A percentile compares a stretch with the other conserved stretches of the same genome.
Conservation (phyloP, 805 yeast species). For the Candida taoyuanica region DNA sequence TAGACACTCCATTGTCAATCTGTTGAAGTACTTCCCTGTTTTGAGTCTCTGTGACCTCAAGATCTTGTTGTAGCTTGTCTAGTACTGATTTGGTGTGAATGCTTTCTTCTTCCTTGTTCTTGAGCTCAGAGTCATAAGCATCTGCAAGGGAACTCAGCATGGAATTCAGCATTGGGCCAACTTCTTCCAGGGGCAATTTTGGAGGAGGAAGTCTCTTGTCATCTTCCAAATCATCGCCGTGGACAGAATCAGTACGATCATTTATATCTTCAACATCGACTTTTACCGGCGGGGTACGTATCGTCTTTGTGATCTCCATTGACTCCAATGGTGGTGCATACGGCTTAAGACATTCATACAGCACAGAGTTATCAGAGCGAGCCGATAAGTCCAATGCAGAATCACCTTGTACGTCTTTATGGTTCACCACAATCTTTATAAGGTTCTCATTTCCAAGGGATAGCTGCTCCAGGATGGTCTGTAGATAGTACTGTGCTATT, state of each 20-base stretch:
- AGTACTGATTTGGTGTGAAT: constrained; percentile 43
- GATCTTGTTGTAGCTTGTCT: constrained; percentile 36
- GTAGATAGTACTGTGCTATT: constrained; percentile 52
- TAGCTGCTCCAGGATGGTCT: constrained; percentile 41
- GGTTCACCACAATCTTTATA: constrained; percentile 59
- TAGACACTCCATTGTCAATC: constrained; percentile 18
- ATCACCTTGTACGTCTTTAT: constrained; percentile 78
- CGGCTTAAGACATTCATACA: constrained; percentile 37
- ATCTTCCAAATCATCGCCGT: constrained; percentile 8
- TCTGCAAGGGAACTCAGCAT: constrained; percentile 43
- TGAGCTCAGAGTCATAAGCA: constrained; percentile 52
- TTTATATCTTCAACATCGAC: too few relatives aligned
- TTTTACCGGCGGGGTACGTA: constrained; percentile 2
- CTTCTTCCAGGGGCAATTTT: constrained; percentile 23
- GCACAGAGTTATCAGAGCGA: constrained; percentile 43
- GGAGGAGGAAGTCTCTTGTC: too few relatives aligned
- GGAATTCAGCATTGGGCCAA: constrained; percentile 26
- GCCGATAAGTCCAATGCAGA: constrained; percentile 81
- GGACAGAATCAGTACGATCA: constrained; percentile 6
- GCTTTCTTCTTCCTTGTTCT: constrained; percentile 49
- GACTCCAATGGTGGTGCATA: constrained; percentile 16
- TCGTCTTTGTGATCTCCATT: constrained; percentile 1
- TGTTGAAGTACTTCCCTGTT: constrained; percentile 26
- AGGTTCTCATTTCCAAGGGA: constrained; percentile 37
- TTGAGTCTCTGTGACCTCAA: constrained; percentile 32